Base-by-base conservation (phyloP, 2,329 filamentous ascomycete genomes). In the Claviceps paspali region DNA sequence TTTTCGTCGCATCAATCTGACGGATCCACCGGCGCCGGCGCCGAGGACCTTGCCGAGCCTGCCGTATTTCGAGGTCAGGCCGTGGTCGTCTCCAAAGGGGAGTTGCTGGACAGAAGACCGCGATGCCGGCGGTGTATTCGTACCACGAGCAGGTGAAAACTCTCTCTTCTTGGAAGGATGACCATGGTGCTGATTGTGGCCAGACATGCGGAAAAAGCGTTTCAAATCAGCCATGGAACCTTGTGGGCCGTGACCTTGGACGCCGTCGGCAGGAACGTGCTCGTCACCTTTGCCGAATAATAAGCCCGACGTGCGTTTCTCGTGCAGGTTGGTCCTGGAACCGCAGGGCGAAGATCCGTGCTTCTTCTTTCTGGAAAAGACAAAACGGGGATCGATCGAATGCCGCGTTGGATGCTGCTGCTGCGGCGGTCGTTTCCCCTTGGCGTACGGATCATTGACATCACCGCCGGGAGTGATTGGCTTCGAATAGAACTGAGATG, bases 201-300 rank as follows among this genome's bases (percentile, higher is more conserved):
- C 72, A 36, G 79, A 74, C 42, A 85, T 77, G 58, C 79, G 91
- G 66, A 98, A 93, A 56, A 98, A 98, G n/a, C 91, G 74, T 62
- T 94, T 95, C 42, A 98, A 61, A 50, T 96, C 88, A 3, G 82
- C 79, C 82, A 96, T 96, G 5, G 91, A 95, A 17, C 82, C 77
- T 41, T 83, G 75, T 35, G 47, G 40, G 7, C 44, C 44, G n/a
- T 52, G 49, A 17, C 49, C 45, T 12, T n/a, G 19, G 28, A 37
- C 29, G 18, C 49, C 51, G 29, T 56, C 52, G 11, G 48, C 52
- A 6, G 45, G 44, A 2, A 45, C 38, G 17, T 52, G 44, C 17
- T 55, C 53, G 14, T 61, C 38, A 62, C 61, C 27, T 52, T 53
- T 44, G 12, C 50, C 47, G 36, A 57, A 59, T 8, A 56, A 45